Evolutionary conservation across 1,139 yeast species (phyloP), one percentile per base, ranked within the genome.

Genomic region (Zygosaccharomyces sapae): DNA sequence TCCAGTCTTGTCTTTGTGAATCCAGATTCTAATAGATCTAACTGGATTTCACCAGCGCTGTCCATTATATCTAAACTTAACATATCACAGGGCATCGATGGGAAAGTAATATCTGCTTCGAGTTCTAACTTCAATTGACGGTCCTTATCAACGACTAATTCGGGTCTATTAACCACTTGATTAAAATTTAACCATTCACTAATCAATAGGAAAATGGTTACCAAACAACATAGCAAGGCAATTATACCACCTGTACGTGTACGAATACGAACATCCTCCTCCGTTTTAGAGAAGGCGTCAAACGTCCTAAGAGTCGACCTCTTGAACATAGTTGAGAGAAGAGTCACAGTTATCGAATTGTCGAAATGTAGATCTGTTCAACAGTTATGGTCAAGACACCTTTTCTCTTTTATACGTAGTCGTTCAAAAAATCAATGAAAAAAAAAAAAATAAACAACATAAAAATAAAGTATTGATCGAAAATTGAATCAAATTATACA

Each of bases 251-350:
- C 98, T 5, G 92, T 76, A 3, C 90, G 76, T 2, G 98, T 92
- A 55, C 86, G 81, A 51, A 92, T 80, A 48, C 87, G 77, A 4
- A 96, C 95, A 66, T 92, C 98, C 59, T 90, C 97, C 38, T 87
- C 90, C 5, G 97, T 88, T 68, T 89, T 90, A 29, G 96, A 82
- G 68, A 92, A 92, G 9, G 95, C 96, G 68, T 92, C 98, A 52
- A 61, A 33, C 6, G 65, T 58, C 33, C 56, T 43, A 36, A 62
- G 47, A n/a, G 62, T 55, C 1, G 66, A 55, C 48, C 50, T 55
- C 48, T 48, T 52, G 49, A 54, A 50, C 49, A 44, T 46, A 16
- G 12, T 27, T 5, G 31, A 37, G 40, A 30, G 13, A 7, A 22
- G 20, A 16, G 16, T 24, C 29, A 30, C 18, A n/a, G 22, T 37